phyloP scores from a whole-genome alignment of 2,329 filamentous ascomycete genomes.

The Fusarium drepaniforme region DNA sequence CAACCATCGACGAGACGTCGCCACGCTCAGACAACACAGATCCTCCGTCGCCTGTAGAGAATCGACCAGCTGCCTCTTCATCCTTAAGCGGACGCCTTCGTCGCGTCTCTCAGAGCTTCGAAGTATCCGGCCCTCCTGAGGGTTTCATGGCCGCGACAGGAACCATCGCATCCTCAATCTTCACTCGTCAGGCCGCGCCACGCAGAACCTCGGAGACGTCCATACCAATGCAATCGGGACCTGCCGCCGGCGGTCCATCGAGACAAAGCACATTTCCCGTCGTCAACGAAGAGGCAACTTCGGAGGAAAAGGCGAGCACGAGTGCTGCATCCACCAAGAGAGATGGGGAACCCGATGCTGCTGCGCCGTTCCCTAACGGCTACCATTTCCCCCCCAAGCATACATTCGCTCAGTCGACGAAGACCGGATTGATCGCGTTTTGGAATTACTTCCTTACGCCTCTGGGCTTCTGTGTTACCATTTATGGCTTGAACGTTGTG shows the following conservation, averaged over 20 bases:
- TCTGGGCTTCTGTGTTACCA: slow-evolving; percentile 79
- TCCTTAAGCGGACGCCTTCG: slow-evolving; percentile 50
- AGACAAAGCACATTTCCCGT: slow-evolving; percentile 36
- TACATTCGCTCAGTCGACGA: slow-evolving; percentile 69
- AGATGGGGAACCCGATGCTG: slow-evolving; percentile 42
- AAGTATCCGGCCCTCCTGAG: slow-evolving; percentile 59
- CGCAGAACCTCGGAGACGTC: slow-evolving; percentile 32
- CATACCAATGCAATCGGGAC: slow-evolving; percentile 25
- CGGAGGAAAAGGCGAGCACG: slow-evolving; percentile 12
- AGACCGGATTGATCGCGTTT: slow-evolving; percentile 70
- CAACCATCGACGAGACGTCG: slow-evolving; percentile 38
- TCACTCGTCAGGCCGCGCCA: slow-evolving; percentile 41
- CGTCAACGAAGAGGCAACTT: slow-evolving; percentile 36
- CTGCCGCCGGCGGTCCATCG: slow-evolving; percentile 39
- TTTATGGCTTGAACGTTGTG: slow-evolving; percentile 86
- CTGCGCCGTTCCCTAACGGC: slow-evolving; percentile 68
- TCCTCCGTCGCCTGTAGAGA: slow-evolving; percentile 20
- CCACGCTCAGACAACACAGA: slow-evolving; percentile 25
- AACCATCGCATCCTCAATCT: slow-evolving; percentile 57
- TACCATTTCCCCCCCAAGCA: slow-evolving; percentile 75
- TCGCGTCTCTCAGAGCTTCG: slow-evolving; percentile 53
- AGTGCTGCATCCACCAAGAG: slow-evolving; percentile 16
- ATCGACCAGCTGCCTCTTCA: slow-evolving; percentile 47
- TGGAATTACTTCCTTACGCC: slow-evolving; percentile 82
- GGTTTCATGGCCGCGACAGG: slow-evolving; percentile 63